A percentile compares a stretch with the other conserved stretches of the same genome.
Evolutionary conservation across 495 filamentous ascomycete genomes (phyloP).

Genomic region (Cercophora scortea): DNA sequence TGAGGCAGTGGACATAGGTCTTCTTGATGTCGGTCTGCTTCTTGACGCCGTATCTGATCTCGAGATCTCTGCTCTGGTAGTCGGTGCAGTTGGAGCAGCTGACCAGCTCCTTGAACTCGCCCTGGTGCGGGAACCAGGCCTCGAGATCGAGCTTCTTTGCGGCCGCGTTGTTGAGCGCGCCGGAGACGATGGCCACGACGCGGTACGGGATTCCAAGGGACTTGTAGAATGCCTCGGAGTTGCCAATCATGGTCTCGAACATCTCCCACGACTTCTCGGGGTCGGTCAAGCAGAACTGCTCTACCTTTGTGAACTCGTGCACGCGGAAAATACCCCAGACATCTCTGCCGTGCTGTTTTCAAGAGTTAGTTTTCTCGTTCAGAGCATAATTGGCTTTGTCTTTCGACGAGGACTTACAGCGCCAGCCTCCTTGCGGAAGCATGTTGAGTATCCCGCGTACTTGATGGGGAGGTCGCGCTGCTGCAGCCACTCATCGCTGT

Average conservation of each 20-base stretch:
- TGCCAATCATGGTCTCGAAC: conserved; percentile 86
- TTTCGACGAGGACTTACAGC: conserved; percentile 11
- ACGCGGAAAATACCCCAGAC: conserved; percentile 98
- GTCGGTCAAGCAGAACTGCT: conserved; percentile 91
- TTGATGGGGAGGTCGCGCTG: conserved; percentile 80
- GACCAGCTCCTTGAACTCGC: conserved; percentile 95
- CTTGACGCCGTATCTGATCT: conserved; percentile 53
- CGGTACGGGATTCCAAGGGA: conserved; percentile 83
- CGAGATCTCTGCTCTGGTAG: conserved; percentile 82
- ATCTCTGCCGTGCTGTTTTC: conserved; percentile 67
- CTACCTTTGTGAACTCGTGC: conserved; percentile 96
- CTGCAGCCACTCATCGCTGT: conserved; percentile 87
- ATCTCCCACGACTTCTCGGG: conserved; percentile 92
- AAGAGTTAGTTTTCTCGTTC: background rate
- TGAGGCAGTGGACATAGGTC: conserved; percentile 89
- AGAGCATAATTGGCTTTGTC: background rate
- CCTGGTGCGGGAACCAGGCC: conserved; percentile 79
- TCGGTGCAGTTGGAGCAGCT: conserved; percentile 95
- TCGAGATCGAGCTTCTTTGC: conserved; percentile 94
- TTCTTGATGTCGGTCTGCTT: conserved; percentile 52
- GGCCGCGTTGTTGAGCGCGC: conserved; percentile 75
- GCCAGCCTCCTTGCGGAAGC: conserved; percentile 92
- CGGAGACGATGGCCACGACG: conserved; percentile 87
- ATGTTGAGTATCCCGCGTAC: conserved; percentile 85
- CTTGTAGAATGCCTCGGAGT: conserved; percentile 90